Evolutionary conservation across 495 filamentous ascomycete species (phyloP).

Genomic region (Baudoinia panamericana): DNA sequence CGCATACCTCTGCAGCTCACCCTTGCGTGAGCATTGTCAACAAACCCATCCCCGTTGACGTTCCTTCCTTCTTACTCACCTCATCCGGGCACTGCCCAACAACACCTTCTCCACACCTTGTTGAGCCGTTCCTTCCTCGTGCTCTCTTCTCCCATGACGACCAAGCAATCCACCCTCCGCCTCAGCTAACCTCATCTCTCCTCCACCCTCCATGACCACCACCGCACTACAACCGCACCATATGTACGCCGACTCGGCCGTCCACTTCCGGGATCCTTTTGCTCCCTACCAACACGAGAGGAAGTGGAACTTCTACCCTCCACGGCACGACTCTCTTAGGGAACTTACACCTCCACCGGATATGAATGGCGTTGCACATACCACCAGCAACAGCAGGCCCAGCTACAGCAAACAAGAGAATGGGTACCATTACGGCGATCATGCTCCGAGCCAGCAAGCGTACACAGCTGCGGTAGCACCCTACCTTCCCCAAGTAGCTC

Average conservation of each 20-base stretch:
- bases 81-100: conserved; percentile 2
- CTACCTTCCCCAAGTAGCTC: not conserved
- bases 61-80: not conserved
- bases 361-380: conserved; percentile 11
- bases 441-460: not conserved
- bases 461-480: conserved; percentile 1
- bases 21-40: conserved; percentile 21
- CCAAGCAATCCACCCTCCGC: not conserved
- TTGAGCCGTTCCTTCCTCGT: not conserved
- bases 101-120: not conserved
- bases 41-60: conserved; percentile 2
- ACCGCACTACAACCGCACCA: conserved; percentile 3
- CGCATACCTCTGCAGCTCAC: conserved; percentile 12
- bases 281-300: not conserved
- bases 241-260: conserved; percentile 14
- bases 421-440: conserved; percentile 4
- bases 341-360: conserved; percentile 18
- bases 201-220: conserved; percentile 8
- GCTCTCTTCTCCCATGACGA: not conserved
- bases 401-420: conserved; percentile 14
- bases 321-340: conserved; percentile 2
- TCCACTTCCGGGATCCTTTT: conserved; percentile 15
- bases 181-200: not conserved
- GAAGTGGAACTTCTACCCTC: conserved; percentile 6
- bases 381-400: not conserved